Evolutionary conservation across 371 early-diverging fungal genomes (phyloP), one percentile per base, ranked within the genome.

Genomic region (Mucor sp.): DNA sequence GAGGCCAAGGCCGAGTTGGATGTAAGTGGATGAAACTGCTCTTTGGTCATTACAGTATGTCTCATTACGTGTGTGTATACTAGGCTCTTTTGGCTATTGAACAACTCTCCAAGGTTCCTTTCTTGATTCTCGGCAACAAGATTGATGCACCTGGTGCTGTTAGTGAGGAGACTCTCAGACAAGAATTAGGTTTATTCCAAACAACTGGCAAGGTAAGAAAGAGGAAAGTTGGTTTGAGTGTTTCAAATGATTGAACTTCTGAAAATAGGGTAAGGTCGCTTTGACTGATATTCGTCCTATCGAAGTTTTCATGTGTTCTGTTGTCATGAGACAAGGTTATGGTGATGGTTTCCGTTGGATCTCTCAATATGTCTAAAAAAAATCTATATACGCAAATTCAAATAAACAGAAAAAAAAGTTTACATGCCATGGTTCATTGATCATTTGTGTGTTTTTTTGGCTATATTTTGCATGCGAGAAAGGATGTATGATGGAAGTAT

Each of bases 261-360:
- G 14, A 58, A 41, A 50, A 57, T 74, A 87, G 86, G 99, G 97
- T 74, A 97, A 95, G 80, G 92, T 94, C 56, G 87, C 89, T 62
- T 86, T 96, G 74, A 92, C 90, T 74, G 94, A 94, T 75, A 90
- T 96, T 70, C 89, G 99, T 64, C 95, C 99, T 61, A 95, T 97
- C 68, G 99, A 98, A 85, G 90, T 98, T 30, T 98, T 95, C 77
- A 98, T 98, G 99, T 97, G 97, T 88, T 96, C 96, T 28, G 95
- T 98, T 33, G 95, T 96, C 39, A 94, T 95, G 95, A 87, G 94
- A 83, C 95, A 95, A 84, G 99, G 99, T 74, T 98, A 98, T 76
- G 97, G 97, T 56, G 99, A 97, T 71, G 98, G 96, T 84, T 94
- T 95, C 91, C 91, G 93, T 70, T 95, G 95, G 95, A 75, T 95